A percentile compares a stretch with the other conserved stretches of the same genome.
These are phyloP conservation scores for Cetraspora pellucida DNA, from an alignment of 192 early-diverging fungal species.

Conservation along the genomic window DNA sequence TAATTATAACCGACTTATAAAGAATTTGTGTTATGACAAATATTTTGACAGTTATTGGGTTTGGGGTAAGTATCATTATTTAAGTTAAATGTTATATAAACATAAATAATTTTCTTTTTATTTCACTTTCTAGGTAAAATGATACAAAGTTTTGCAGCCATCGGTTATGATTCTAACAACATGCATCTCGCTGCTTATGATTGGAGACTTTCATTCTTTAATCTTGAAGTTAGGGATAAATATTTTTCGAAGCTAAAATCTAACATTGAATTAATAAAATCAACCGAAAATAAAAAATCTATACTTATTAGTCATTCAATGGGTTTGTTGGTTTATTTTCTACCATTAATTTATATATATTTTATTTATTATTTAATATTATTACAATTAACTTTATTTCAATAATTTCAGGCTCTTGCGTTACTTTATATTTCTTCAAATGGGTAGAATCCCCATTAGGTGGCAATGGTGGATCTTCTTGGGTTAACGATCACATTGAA, in stretches of 20 bases:
- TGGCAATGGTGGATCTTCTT: conserved; percentile 69
- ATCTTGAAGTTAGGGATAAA: conserved; percentile 79
- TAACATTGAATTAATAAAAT: conserved; percentile 64
- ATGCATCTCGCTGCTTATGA: conserved; percentile 89
- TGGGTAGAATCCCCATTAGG: conserved; percentile 76
- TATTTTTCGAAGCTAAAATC: conserved; percentile 80
- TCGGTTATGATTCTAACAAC: conserved; percentile 86
- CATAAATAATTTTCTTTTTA: background rate
- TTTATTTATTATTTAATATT: background rate
- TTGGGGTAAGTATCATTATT: conserved; percentile 57
- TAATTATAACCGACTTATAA: background rate
- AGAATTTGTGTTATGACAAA: background rate
- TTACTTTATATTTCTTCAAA: conserved; percentile 83
- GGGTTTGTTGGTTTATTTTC: conserved; percentile 45
- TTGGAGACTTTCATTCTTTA: conserved; percentile 80
- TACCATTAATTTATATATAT: background rate
- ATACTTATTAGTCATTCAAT: conserved; percentile 66
- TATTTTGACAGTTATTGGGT: conserved; percentile 74
- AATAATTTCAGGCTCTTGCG: conserved; percentile 53
- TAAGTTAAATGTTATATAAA: background rate
- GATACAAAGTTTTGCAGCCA: conserved; percentile 79
- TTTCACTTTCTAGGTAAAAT: conserved; percentile 39
- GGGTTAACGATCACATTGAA: conserved; percentile 79
- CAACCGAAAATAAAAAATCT: conserved; percentile 54
- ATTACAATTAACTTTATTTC: background rate